Base-by-base conservation (phyloP, 306 rosid genomes). In the Dalbergia oliveri region DNA sequence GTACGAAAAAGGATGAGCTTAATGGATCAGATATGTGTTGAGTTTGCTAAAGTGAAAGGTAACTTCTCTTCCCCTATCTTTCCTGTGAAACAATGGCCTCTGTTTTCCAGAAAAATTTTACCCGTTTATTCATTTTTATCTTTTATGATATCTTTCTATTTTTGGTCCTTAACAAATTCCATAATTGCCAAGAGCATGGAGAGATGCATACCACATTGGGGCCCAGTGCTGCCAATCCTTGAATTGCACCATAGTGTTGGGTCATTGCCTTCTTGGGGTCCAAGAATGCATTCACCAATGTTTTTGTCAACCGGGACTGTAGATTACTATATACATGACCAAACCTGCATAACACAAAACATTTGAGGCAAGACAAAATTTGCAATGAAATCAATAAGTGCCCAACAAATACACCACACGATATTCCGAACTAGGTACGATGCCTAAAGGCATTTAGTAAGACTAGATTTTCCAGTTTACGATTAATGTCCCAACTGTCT, bases 191-290 rank as follows among this genome's bases (percentile, higher is more conserved):
- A 71, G 57, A 76, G 87, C 75, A 72, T 19, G 82, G 77, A 82
- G 10, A 80, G 43, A 23, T n/a, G 15, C 82, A 75, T 92, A 92
- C 95, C 93, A 92, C 93, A 23, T 87, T 88, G 82, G 97, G 85
- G 73, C 97, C 97, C 50, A 92, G 72, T 60, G 92, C 91, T 34
- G 88, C 88, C 81, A 92, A 86, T 73, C 97, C 97, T 86, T 89
- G 95, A 85, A 90, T 88, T 72, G 97, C 95, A 75, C 97, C 97
- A 76, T 92, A 92, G 75, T 92, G 95, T 84, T 92, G 95, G 5
- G 97, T 90, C 85, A 92, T 11, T 76, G 95, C 89, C 78, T 92
- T 87, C 81, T 88, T 92, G 19, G 97, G 93, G 66, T 92, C 97
- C 93, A 90, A 82, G 88, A 92, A 92, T 41, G 97, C 97, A 84